These are phyloP conservation scores for Blastocystis sp. DNA, from an alignment of 352 stramenopile species.

Conservation along the genomic window DNA sequence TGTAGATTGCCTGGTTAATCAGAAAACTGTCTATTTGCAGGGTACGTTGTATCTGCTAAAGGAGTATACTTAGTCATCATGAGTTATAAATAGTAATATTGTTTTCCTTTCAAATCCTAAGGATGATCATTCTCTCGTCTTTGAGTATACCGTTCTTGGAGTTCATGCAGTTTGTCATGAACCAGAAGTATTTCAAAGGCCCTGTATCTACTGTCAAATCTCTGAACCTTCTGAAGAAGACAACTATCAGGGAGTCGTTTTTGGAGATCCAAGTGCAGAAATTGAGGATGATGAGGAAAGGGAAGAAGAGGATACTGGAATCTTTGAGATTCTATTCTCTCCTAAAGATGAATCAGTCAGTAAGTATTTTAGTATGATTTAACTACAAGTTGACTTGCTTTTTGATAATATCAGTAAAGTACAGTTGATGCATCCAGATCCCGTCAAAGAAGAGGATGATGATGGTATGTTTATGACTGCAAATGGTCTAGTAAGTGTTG, in stretches of 20 bases:
- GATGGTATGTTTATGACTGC: constrained; percentile 58
- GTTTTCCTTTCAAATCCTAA: neutral
- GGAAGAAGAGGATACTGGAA: neutral
- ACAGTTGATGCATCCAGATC: constrained; percentile 27
- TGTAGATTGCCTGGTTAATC: constrained; percentile 22
- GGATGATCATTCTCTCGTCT: neutral
- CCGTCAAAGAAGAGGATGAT: constrained; percentile 36
- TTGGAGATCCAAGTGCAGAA: neutral
- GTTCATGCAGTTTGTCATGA: constrained; percentile 48
- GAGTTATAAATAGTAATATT: neutral
- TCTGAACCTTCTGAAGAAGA: neutral
- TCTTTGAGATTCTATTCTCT: constrained; percentile 52
- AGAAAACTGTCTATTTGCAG: neutral
- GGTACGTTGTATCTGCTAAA: constrained; percentile 22
- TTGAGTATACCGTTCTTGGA: constrained; percentile 46
- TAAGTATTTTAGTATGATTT: neutral
- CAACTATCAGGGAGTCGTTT: neutral
- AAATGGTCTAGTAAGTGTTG: constrained; percentile 39
- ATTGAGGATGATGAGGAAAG: neutral
- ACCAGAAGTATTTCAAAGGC: neutral
- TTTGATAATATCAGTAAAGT: constrained; percentile 38
- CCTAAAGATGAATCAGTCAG: neutral
- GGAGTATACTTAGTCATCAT: neutral
- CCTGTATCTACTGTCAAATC: constrained; percentile 63
- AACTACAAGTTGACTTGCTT: constrained; percentile 5